phyloP scores from a whole-genome alignment of 73 alveolate genomes.

The Paramecium sexaurelia region DNA sequence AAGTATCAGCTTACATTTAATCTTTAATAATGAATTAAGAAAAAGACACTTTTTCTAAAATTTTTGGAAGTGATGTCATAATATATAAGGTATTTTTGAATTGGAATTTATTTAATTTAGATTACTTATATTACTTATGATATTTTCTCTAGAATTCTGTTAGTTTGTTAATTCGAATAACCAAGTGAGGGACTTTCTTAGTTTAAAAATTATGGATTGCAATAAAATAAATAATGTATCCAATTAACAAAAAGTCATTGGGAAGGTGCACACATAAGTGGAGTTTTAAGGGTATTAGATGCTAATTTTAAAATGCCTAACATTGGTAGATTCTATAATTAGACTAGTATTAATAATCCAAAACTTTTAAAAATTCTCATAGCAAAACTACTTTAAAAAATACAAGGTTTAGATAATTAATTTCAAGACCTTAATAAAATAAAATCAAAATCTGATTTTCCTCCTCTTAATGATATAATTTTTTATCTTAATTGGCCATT shows the following conservation, averaged over 20 bases:
- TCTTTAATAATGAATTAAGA: not conserved
- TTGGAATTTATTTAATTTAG: not conserved
- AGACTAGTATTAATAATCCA: not conserved
- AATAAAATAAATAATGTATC: not conserved
- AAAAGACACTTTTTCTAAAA: not conserved
- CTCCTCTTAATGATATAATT: not conserved
- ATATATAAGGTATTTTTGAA: not conserved
- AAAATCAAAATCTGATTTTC: conserved; percentile 35
- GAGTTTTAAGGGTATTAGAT: not conserved
- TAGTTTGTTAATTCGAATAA: conserved; percentile 51
- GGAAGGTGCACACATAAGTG: conserved; percentile 57
- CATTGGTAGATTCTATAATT: conserved; percentile 35
- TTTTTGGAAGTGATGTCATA: conserved; percentile 31
- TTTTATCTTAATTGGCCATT: conserved; percentile 17
- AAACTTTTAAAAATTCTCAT: not conserved
- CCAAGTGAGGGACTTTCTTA: conserved; percentile 4
- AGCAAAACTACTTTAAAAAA: not conserved
- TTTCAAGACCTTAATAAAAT: conserved; percentile 36
- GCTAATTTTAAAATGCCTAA: not conserved
- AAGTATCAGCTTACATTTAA: conserved; percentile 28
- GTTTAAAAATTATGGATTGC: not conserved
- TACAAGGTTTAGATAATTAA: not conserved
- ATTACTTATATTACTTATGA: conserved; percentile 1
- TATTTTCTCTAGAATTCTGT: not conserved
- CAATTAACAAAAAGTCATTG: conserved; percentile 7